Base-by-base conservation (phyloP, 345 rosid species). In the Cardamine chenopodiifolia region DNA sequence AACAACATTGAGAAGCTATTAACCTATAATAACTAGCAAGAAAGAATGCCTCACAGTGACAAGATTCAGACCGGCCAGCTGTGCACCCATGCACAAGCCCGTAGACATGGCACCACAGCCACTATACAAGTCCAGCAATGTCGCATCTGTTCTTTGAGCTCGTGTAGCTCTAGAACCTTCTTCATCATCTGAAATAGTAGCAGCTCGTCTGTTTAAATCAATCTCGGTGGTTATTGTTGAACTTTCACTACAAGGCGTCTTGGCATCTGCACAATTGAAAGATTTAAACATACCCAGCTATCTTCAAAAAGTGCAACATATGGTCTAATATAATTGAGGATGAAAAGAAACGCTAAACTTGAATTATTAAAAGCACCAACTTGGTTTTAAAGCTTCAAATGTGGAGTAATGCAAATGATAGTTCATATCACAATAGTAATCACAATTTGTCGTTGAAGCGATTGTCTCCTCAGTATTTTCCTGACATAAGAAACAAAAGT, bases 51-150 rank as follows among this genome's bases (percentile, higher is more conserved):
- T 68, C 68, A 89, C 93, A 0, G 93, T 90, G 20, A 84, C 80
- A 35, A 93, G 93, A 23, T 86, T 80, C 11, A 77, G 25, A 7
- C 90, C 86, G 19, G 89, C 75, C 14, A 81, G 29, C 6, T 84
- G 76, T 31, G 96, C 89, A 15, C 98, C 95, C 15, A 89, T 83
- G 68, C 93, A 86, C 34, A 93, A 71, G 3, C 98, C 97, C 1
- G 91, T 93, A 0, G 98, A 90, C 97, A 93, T 89, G 7, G 91
- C 97, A 6, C 97, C 96, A 79, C 98, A 93, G 3, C 97, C 97
- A 48, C 89, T 83, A 69, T 93, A 90, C 60, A 90, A 81, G 64
- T 93, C 98, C 4, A 90, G 62, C 81, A 93, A 42, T 10, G 84
- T 67, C 13, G 75, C 74, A 59, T 82, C 81, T 4, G 17, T 42